These are phyloP conservation scores for Boletus mariae DNA, from an alignment of 1,284 basidiomycete genomes.

Conservation along the genomic window DNA sequence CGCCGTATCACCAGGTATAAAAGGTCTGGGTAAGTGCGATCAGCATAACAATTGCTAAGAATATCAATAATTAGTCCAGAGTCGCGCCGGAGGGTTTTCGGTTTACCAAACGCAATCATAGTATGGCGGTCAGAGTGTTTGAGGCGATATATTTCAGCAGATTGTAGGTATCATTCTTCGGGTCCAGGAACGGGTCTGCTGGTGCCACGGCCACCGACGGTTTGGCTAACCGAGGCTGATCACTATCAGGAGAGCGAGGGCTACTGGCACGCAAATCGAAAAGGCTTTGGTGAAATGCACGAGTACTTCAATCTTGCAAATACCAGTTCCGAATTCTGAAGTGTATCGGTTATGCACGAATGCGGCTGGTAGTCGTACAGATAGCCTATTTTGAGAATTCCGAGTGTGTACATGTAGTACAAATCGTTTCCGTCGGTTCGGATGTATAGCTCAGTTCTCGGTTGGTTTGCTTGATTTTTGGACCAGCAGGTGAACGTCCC, in stretches of 20 bases:
- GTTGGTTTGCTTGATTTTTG: too few species aligned
- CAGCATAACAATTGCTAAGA: constrained; percentile 37
- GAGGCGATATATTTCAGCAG: constrained; percentile 60
- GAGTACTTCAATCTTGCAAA: neutral
- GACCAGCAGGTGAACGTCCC: too few species aligned
- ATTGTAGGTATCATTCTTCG: constrained; percentile 53
- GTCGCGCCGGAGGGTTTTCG: neutral
- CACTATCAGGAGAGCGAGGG: neutral
- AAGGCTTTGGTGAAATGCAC: neutral
- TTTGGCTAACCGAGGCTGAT: constrained; percentile 1
- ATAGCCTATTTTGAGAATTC: too few species aligned
- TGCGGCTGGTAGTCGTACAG: too few species aligned
- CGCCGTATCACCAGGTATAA: constrained; percentile 47
- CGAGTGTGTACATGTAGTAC: too few species aligned
- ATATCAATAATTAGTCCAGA: neutral
- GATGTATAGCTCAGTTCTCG: too few species aligned
- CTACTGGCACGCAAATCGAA: neutral
- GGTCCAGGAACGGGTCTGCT: constrained; percentile 42
- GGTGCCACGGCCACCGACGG: neutral
- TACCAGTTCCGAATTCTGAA: too few species aligned
- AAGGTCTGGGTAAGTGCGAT: constrained; percentile 51
- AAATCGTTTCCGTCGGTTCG: too few species aligned
- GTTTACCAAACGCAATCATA: constrained; percentile 42
- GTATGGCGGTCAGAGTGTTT: constrained; percentile 44
- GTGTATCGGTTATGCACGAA: too few species aligned